A percentile compares a stretch with the other conserved stretches of the same genome.
phyloP scores from a whole-genome alignment of 495 filamentous ascomycete species.

The Aspergillus nanangensis region DNA sequence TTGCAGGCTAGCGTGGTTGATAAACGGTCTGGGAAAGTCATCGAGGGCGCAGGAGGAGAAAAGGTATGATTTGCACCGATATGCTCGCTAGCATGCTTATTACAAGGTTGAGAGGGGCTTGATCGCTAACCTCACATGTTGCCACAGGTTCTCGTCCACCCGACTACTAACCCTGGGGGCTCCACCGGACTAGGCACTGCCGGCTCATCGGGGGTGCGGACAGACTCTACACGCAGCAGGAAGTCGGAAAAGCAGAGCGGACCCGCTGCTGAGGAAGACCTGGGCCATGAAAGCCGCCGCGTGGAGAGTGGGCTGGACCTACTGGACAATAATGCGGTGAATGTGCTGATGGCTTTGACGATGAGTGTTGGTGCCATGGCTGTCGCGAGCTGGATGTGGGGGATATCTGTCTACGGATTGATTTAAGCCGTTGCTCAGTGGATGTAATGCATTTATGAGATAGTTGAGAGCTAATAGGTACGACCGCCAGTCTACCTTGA shows the following conservation, averaged over 20 bases:
- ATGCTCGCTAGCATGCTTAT: not conserved
- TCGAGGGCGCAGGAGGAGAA: constrained; percentile 80
- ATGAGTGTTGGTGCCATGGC: constrained; percentile 82
- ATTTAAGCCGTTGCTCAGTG: not conserved
- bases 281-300: constrained; percentile 59
- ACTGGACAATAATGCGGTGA: constrained; percentile 92
- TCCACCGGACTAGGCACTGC: constrained; percentile 14
- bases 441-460: too few species aligned
- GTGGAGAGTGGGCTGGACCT: constrained; percentile 71
- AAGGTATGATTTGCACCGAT: constrained; percentile 54
- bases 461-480: too few species aligned
- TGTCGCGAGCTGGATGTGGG: constrained; percentile 42
- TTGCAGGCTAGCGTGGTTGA: constrained; percentile 88
- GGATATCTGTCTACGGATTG: constrained; percentile 12
- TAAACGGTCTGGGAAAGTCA: constrained; percentile 73
- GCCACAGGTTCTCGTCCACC: constrained; percentile 36
- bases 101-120: too few species aligned
- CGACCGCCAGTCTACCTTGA: too few species aligned
- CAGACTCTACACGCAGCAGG: not conserved
- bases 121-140: too few species aligned
- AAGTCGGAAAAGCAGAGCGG: constrained; percentile 1
- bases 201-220: not conserved
- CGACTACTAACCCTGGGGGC: constrained; percentile 9
- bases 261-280: constrained; percentile 17
- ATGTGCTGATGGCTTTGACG: constrained; percentile 75